Evolutionary conservation across 108 stramenopile genomes (phyloP), one percentile per base, ranked within the genome.

Genomic region (Fragilaria crotonensis): DNA sequence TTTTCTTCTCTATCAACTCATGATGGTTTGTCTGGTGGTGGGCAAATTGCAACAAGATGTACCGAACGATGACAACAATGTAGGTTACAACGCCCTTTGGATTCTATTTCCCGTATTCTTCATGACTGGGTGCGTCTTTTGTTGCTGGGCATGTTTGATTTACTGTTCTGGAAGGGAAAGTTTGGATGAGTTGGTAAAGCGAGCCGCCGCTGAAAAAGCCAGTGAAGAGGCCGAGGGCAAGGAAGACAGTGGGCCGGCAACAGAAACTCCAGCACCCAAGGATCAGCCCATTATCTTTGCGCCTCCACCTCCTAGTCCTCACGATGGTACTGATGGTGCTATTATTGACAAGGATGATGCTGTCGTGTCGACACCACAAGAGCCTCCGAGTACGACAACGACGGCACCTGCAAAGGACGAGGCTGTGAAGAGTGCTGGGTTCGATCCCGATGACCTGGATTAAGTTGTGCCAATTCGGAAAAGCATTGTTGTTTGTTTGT

Each of bases 21-120:
- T 82, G 0, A 58, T 85, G 19, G 48, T 84, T 23, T 72, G 66
- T 25, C 62, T 84, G 51, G 70, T 90, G 46, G 84, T 90, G 22
- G 84, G 62, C 9, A 86, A 90, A 53, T 59, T 90, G 31, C 77
- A 88, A 33, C 50, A 78, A 32, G 61, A 59, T 7, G 71, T 79
- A 57, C 59, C 63, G 30, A 71, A 68, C 20, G 66, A 54, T 20
- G 79, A 80, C 45, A 65, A 75, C 45, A 66, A 67, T 32, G 57
- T 30, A 27, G 80, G 80, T 20, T 86, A 72, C 66, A 82, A 77
- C 53, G 50, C 82, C 9, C 78, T 90, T 62, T 90, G 88, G 88
- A 80, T 90, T 29, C 54, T 86, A 29, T 86, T 85, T 63, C 88
- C 88, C 4, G 56, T 84, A 32, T 72, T 90, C 32, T 48, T 90